Evolutionary conservation across 768 basidiomycete species (phyloP).

Genomic region (Leccinum truebloodii): DNA sequence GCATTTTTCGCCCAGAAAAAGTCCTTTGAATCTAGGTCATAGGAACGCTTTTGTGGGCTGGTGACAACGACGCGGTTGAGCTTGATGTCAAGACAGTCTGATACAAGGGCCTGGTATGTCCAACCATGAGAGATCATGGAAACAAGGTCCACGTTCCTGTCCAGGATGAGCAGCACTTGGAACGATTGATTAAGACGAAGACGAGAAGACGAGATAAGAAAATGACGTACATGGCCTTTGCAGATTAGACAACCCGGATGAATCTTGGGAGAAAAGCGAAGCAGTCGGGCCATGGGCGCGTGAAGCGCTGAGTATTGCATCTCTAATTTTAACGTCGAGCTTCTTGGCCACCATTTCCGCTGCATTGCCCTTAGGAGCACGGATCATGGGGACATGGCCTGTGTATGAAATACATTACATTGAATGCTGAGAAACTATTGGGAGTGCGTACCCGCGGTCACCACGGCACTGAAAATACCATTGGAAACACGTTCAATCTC

Average conservation of each 20-base stretch:
- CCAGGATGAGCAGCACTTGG: constrained; percentile 87
- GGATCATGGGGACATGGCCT: constrained; percentile 24
- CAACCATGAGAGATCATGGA: constrained; percentile 95
- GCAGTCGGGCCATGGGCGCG: constrained; percentile 55
- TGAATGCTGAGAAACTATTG: not conserved
- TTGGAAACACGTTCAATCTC: constrained; percentile 90
- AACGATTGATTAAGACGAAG: constrained; percentile 11
- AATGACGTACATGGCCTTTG: constrained; percentile 76
- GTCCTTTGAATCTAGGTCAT: constrained; percentile 97
- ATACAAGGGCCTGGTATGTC: constrained; percentile 98
- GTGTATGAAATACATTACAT: not conserved
- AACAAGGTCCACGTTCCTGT: constrained; percentile 92
- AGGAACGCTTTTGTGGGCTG: constrained; percentile 73
- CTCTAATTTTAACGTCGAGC: constrained; percentile 88
- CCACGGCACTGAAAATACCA: constrained; percentile 90
- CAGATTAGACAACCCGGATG: constrained; percentile 80
- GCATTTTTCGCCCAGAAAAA: constrained; percentile 99
- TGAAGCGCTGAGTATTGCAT: constrained; percentile 72
- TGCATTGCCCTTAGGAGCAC: constrained; percentile 93
- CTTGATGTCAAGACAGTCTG: constrained; percentile 96
- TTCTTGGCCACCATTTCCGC: constrained; percentile 99
- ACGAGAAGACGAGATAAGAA: not conserved
- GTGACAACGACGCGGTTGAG: constrained; percentile 91
- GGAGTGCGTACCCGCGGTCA: constrained; percentile 69
- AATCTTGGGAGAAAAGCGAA: constrained; percentile 76